phyloP scores from a whole-genome alignment of 768 basidiomycete species.

The Collybia nuda region DNA sequence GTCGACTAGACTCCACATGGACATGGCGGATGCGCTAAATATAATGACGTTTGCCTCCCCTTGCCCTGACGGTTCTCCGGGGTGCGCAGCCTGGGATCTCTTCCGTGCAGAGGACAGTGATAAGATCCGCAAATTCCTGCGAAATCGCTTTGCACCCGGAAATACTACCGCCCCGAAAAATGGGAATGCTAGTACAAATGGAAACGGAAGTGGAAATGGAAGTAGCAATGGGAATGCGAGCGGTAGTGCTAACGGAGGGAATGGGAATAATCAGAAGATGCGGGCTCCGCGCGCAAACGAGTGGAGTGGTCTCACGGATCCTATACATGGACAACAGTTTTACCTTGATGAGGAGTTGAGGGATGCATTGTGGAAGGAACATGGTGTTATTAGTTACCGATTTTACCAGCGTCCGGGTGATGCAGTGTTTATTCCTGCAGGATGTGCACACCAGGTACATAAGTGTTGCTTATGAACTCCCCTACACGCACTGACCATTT shows the following conservation, averaged over 20 bases:
- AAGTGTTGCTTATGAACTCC: background rate
- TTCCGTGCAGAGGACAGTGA: conserved; percentile 80
- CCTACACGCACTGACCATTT: background rate
- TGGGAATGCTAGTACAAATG: background rate
- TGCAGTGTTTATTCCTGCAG: conserved; percentile 94
- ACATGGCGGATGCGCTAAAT: conserved; percentile 92
- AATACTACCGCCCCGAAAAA: background rate
- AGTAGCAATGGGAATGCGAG: background rate
- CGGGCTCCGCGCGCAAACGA: conserved; percentile 35
- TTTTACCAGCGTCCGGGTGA: conserved; percentile 92
- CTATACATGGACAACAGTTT: conserved; percentile 88
- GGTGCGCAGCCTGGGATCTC: conserved; percentile 91
- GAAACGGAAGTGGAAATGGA: background rate
- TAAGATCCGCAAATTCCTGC: conserved; percentile 75
- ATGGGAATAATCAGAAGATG: background rate
- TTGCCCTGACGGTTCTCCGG: conserved; percentile 59
- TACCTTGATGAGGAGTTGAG: conserved; percentile 76
- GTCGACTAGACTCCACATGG: conserved; percentile 89
- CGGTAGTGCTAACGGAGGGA: background rate
- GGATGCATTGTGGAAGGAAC: conserved; percentile 62
- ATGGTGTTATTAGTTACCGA: conserved; percentile 75
- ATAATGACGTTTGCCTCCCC: conserved; percentile 77
- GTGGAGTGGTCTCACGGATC: conserved; percentile 51
- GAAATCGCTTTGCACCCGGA: conserved; percentile 24
- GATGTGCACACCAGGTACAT: conserved; percentile 85